Evolutionary conservation across 1,284 basidiomycete genomes (phyloP).

Genomic region (Puccinia polysora): DNA sequence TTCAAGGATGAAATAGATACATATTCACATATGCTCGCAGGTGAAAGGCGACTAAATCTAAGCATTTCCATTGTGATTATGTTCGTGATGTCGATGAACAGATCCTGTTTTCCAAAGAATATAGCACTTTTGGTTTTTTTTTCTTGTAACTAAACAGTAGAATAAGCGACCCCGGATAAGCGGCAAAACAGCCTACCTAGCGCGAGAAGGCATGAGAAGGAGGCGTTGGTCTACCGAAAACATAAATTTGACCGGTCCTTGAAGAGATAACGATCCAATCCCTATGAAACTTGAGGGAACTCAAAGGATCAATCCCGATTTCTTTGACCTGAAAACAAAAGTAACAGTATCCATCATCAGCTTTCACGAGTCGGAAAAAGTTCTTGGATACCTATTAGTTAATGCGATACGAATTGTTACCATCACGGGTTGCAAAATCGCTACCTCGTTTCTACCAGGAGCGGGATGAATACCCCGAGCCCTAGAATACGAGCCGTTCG

Average conservation of each 20-base stretch:
- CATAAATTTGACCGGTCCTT: constrained; percentile 1
- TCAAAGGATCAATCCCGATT: constrained; percentile 29
- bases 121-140: too few relatives aligned
- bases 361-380: background rate
- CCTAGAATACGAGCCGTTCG: constrained; percentile 57
- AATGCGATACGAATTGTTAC: constrained; percentile 55
- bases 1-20: too few relatives aligned
- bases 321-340: constrained; percentile 24
- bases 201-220: background rate
- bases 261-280: constrained; percentile 7
- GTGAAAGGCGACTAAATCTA: too few relatives aligned
- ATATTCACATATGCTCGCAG: too few relatives aligned
- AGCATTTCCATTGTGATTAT: too few relatives aligned
- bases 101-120: too few relatives aligned
- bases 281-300: constrained; percentile 19
- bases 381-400: background rate
- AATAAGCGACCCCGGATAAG: too few relatives aligned
- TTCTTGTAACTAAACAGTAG: too few relatives aligned
- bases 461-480: constrained; percentile 71
- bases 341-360: background rate
- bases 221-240: constrained; percentile 19
- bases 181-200: background rate
- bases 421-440: constrained; percentile 82
- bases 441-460: constrained; percentile 79
- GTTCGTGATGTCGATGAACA: too few relatives aligned